phyloP scores from a whole-genome alignment of 2,329 filamentous ascomycete genomes.

The Cladophialophora bantiana region DNA sequence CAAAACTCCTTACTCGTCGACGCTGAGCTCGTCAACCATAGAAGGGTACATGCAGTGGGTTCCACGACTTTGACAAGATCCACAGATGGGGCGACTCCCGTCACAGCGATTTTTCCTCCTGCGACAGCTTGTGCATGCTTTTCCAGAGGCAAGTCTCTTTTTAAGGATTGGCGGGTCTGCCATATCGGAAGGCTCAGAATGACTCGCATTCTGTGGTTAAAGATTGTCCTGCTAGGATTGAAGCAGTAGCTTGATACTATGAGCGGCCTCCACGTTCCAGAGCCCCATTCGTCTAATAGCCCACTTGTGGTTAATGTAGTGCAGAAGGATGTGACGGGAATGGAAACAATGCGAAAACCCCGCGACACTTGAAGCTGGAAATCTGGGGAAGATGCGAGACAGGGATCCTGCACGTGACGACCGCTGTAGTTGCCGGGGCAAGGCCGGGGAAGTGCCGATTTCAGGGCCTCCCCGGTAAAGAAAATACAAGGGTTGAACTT shows the following conservation, averaged over 20 bases:
- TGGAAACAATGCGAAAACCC: not conserved
- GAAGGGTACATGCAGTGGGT: constrained; percentile 2
- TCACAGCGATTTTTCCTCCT: constrained; percentile 16
- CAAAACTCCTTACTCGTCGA: not conserved
- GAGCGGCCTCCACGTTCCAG: not conserved
- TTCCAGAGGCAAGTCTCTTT: constrained; percentile 12
- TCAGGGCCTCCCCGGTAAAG: not conserved
- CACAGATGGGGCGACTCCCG: constrained; percentile 1
- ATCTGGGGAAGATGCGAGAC: not conserved
- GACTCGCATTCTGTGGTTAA: not conserved
- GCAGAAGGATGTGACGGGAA: not conserved
- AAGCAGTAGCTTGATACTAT: not conserved
- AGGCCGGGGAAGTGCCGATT: not conserved
- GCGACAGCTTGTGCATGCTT: constrained; percentile 15
- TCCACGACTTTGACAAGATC: not conserved
- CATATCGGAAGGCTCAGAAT: not conserved
- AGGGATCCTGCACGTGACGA: not conserved
- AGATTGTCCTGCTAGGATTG: not conserved
- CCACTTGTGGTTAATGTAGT: not conserved
- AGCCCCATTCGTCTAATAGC: not conserved
- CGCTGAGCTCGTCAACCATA: constrained; percentile 10
- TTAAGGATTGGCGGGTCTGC: constrained; percentile 6
- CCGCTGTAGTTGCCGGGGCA: not conserved
- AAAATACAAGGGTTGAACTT: not conserved
- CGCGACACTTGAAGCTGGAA: not conserved